Base-by-base conservation (phyloP, 2,329 filamentous ascomycete species). In the Alternaria infectoria region DNA sequence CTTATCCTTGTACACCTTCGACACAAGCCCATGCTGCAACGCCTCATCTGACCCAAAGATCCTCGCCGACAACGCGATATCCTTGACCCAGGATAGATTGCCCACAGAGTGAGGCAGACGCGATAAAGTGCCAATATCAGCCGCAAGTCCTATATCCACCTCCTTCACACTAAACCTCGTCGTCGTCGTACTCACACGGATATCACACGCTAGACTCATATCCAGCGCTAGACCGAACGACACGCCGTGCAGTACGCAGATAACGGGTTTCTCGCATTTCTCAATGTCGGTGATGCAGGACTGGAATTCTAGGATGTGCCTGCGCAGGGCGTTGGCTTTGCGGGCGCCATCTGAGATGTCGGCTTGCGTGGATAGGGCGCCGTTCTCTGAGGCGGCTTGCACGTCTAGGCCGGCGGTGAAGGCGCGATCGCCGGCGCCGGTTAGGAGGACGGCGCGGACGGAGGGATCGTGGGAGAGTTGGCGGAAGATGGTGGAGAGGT, bases 331-430 rank as follows among this genome's bases (percentile, higher is more conserved):
- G 57, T 70, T 77, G 23, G 79, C 80, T 68, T 83, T 87, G 67
- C 93, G 86, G 3, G 91, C 91, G 0, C 84, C 77, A 76, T 96
- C 93, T 11, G 62, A 68, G n/a, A 43, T 47, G 11, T 65, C 32
- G 28, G 86, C 69, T 13, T n/a, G 15, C 1, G 59, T 36, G 5
- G 70, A 49, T 19, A 87, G 74, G 1, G 83, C 80, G 32, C 84
- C 84, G 30, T 84, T 84, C 71, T 88, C 74, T 12, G 85, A 85
- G 12, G 91, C 90, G 8, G 90, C 89, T 75, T 90, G 73, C 6
- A 97, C 90, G 79, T 98, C 95, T 19, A 98, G 83, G 0, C 95
- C 95, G 0, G 92, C 86, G 3, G 92, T 94, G 83, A 97, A 98
- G 28, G 93, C 94, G 69, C 89, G 88, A 47, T 93, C 89, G 44